phyloP scores from a whole-genome alignment of 2,329 filamentous ascomycete genomes.

The Ascochyta pisi region DNA sequence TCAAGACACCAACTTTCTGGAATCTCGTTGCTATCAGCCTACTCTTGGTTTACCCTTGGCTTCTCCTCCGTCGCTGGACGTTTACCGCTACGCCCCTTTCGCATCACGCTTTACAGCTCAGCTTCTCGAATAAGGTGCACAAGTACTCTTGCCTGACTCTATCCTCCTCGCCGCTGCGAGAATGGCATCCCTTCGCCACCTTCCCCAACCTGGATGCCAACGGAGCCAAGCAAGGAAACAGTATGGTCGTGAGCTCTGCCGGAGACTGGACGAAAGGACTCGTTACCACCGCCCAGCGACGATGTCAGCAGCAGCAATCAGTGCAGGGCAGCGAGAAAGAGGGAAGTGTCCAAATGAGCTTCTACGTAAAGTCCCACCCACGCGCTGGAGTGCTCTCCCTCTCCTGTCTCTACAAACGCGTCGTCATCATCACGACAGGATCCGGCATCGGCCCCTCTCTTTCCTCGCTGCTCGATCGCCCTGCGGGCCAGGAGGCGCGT shows the following conservation, averaged over 20 bases:
- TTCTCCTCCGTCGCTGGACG: constrained; percentile 70
- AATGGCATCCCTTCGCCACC: constrained; percentile 50
- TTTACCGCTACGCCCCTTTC: constrained; percentile 74
- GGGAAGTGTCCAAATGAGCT: constrained; percentile 24
- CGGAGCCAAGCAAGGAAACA: constrained; percentile 39
- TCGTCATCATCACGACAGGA: constrained; percentile 46
- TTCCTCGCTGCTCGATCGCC: constrained; percentile 62
- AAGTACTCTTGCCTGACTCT: constrained; percentile 44
- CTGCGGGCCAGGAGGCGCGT: constrained; percentile 58
- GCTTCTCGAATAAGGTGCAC: constrained; percentile 47
- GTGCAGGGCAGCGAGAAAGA: background rate
- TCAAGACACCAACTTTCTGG: constrained; percentile 61
- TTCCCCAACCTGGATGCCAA: constrained; percentile 45
- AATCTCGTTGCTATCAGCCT: constrained; percentile 69
- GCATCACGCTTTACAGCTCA: constrained; percentile 72
- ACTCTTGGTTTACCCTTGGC: constrained; percentile 75
- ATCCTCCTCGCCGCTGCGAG: constrained; percentile 34
- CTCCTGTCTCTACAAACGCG: constrained; percentile 37
- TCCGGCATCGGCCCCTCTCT: constrained; percentile 50
- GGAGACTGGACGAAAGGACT: constrained; percentile 39
- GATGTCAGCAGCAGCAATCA: background rate
- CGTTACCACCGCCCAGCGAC: constrained; percentile 25
- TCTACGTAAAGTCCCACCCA: constrained; percentile 41
- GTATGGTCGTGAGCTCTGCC: constrained; percentile 44
- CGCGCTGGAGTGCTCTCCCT: constrained; percentile 43